A percentile compares a stretch with the other conserved stretches of the same genome.
Evolutionary conservation across 306 rosid genomes (phyloP).

Genomic region (Castanea crenata): DNA sequence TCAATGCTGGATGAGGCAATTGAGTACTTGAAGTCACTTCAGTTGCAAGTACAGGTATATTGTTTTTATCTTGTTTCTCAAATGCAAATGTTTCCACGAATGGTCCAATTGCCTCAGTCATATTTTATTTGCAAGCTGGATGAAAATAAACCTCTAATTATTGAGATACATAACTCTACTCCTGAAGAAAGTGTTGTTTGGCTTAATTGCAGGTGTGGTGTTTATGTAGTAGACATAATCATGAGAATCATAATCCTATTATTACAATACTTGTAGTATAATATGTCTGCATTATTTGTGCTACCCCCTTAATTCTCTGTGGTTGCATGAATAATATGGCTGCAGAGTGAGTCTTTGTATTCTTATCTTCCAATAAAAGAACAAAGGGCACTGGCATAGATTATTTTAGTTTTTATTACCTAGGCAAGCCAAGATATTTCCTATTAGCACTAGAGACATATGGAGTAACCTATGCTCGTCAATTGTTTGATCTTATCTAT

Average conservation of each 20-base stretch:
- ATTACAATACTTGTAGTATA: background rate
- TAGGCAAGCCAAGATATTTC: background rate
- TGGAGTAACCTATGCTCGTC: too few species aligned
- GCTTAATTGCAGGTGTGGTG: background rate
- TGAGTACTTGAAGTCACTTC: constrained; percentile 78
- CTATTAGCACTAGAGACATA: too few species aligned
- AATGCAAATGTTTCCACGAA: background rate
- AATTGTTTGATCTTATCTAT: too few species aligned
- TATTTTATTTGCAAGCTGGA: background rate
- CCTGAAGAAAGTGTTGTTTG: background rate
- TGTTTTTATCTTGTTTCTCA: constrained; percentile 1
- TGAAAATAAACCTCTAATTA: background rate
- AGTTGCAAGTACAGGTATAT: constrained; percentile 81
- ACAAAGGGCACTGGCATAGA: background rate
- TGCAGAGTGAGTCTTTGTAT: background rate
- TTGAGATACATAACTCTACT: background rate
- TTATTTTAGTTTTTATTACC: background rate
- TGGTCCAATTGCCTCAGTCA: background rate
- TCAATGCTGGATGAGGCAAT: constrained; percentile 96
- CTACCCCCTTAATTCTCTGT: background rate
- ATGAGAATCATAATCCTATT: background rate
- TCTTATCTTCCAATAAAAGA: background rate
- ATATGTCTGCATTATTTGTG: background rate
- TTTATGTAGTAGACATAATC: background rate
- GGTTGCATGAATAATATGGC: background rate